phyloP scores from a whole-genome alignment of 768 basidiomycete species.

The Phylloporus rhodoxanthus region DNA sequence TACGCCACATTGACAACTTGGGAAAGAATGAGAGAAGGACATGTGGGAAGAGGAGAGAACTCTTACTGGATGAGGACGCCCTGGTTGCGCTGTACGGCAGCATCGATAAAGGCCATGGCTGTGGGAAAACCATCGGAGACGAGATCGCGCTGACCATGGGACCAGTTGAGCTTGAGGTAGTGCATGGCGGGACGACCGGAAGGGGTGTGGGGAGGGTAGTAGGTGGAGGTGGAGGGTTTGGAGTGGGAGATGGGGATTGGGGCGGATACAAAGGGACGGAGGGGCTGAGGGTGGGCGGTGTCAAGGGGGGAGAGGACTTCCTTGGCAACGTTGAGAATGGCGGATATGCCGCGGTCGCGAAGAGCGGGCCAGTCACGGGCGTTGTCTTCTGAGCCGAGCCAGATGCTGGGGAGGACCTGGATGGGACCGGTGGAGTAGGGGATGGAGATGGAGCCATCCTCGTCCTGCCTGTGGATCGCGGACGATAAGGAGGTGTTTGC shows the following conservation, averaged over 20 bases:
- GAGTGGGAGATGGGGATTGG: slow-evolving; percentile 49
- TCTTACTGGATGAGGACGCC: slow-evolving; percentile 82
- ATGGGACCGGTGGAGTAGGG: slow-evolving; percentile 80
- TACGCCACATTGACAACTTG: slow-evolving; percentile 89
- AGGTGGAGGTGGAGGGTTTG: slow-evolving; percentile 41
- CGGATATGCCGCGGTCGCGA: slow-evolving; percentile 63
- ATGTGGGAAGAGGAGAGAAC: slow-evolving; percentile 31
- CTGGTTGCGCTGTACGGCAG: slow-evolving; percentile 66
- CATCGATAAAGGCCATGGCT: slow-evolving; percentile 79
- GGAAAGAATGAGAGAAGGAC: slow-evolving; percentile 13
- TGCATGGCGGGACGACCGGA: slow-evolving; percentile 74
- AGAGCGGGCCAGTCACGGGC: slow-evolving; percentile 76
- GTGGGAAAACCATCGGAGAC: slow-evolving; percentile 71
- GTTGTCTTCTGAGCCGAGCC: slow-evolving; percentile 90
- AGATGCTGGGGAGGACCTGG: slow-evolving; percentile 79
- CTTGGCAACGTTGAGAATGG: slow-evolving; percentile 89
- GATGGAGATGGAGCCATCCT: slow-evolving; percentile 51
- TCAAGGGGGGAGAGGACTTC: slow-evolving; percentile 78
- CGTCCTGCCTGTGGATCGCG: slow-evolving; percentile 58
- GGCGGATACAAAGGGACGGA: slow-evolving; percentile 61
- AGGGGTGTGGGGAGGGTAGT: slow-evolving; percentile 59
- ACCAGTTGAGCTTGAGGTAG: slow-evolving; percentile 89
- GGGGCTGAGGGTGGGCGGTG: slow-evolving; percentile 37
- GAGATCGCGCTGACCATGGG: slow-evolving; percentile 88
- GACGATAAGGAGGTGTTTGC: slow-evolving; percentile 44